Percentiles rank a stretch among this genome's conserved stretches.
phyloP scores from a whole-genome alignment of 2,329 filamentous ascomycete species.

The Talaromyces albobiverticillius region DNA sequence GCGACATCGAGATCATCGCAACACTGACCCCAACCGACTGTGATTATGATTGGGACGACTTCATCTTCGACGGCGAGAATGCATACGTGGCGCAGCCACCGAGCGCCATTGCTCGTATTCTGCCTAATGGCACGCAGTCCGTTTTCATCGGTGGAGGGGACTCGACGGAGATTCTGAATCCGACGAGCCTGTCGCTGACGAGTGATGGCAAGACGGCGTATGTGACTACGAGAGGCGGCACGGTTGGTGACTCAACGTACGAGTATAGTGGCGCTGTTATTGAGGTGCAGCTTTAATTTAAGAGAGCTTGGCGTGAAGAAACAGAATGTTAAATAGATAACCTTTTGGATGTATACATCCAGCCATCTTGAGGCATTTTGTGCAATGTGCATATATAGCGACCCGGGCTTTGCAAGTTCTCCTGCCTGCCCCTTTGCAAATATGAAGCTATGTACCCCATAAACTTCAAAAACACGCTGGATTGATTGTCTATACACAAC shows the following conservation, averaged over 20 bases:
- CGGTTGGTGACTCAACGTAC: not conserved
- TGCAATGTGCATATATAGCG: too few species aligned
- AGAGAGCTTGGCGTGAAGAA: too few species aligned
- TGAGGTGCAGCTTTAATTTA: not conserved
- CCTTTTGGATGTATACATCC: too few species aligned
- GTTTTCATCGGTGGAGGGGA: not conserved
- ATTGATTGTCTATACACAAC: too few species aligned
- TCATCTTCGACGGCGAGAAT: not conserved
- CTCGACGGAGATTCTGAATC: not conserved
- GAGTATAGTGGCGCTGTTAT: not conserved
- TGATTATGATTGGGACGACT: not conserved
- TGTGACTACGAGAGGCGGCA: not conserved
- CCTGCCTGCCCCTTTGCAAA: too few species aligned
- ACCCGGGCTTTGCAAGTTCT: too few species aligned
- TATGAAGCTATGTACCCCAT: too few species aligned
- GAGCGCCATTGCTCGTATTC: not conserved
- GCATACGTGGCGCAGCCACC: not conserved
- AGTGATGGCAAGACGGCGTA: not conserved
- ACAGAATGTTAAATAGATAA: too few species aligned
- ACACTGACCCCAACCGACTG: not conserved
- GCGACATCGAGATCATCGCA: not conserved
- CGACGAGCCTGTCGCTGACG: not conserved
- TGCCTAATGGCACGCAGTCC: not conserved
- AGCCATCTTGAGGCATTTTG: too few species aligned
- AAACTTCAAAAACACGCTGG: too few species aligned